Evolutionary conservation across 2,329 filamentous ascomycete species (phyloP).

Genomic region (Fusarium compactum): DNA sequence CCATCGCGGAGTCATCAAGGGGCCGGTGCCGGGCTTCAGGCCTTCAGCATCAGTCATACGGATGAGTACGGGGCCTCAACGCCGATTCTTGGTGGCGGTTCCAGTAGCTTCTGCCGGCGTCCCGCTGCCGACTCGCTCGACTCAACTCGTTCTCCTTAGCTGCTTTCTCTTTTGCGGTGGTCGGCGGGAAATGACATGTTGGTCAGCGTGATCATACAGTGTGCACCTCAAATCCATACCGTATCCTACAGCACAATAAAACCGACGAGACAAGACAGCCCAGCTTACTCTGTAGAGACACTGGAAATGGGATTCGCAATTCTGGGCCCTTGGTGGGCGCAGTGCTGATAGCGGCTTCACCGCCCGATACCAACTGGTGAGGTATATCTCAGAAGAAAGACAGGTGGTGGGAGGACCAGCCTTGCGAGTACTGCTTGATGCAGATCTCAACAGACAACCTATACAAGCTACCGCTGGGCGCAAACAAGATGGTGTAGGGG

Average conservation of each 20-base stretch:
- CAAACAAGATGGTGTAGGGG: constrained; percentile 41
- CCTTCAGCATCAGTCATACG: constrained; percentile 29
- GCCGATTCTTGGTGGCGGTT: constrained; percentile 38
- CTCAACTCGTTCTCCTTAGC: constrained; percentile 4
- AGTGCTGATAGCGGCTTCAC: constrained; percentile 43
- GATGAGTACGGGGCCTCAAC: constrained; percentile 38
- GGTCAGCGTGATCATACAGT: constrained; percentile 47
- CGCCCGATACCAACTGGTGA: constrained; percentile 36
- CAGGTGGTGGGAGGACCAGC: constrained; percentile 24
- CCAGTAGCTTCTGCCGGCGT: constrained; percentile 42
- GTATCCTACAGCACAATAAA: constrained; percentile 7
- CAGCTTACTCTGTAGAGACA: constrained; percentile 21
- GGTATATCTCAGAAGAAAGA: constrained; percentile 27
- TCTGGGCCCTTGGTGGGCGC: constrained; percentile 40
- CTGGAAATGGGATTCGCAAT: constrained; percentile 32
- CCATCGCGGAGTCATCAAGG: constrained; percentile 37
- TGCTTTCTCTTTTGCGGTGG: constrained; percentile 21
- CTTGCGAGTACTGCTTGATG: constrained; percentile 33
- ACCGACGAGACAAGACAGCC: constrained; percentile 1
- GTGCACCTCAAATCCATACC: constrained; percentile 15
- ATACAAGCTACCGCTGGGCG: constrained; percentile 26
- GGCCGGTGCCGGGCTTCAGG: constrained; percentile 39
- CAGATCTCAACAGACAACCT: constrained; percentile 43
- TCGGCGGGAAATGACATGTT: constrained; percentile 46
- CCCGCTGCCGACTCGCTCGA: constrained; percentile 16